Evolutionary conservation across 208 protist species (phyloP), one percentile per base, ranked within the genome.

Genomic region (Acanthamoeba quina): DNA sequence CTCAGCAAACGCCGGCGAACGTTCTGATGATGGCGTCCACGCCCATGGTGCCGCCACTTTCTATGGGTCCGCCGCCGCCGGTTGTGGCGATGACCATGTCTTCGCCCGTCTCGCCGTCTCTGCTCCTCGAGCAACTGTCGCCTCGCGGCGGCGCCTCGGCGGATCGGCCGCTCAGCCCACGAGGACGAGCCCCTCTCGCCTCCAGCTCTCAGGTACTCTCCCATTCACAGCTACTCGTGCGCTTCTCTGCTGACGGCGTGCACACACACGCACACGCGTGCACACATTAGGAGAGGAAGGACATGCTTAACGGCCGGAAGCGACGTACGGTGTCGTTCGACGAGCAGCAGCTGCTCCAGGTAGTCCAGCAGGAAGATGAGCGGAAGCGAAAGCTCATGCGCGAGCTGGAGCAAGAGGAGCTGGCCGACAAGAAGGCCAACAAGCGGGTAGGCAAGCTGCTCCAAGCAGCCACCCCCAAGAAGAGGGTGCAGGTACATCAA

Each of bases 321-420:
- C 72, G 72, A n/a, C 72, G 72, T 11, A 82, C 72, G 19, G 72
- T 82, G 24, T 82, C 72, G 34, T 82, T 82, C 52, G 72, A 82
- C 44, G 72, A 82, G 37, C 44, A 56, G 44, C 72, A 82, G 72
- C 72, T 82, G 41, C 72, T 82, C 17, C 72, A 82, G 44, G 44
- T 82, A 11, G 72, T 82, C 17, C 72, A 82, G 72, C 72, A 29
- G 19, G 72, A 82, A 26, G 72, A 82, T 3, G 72, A 82, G 44
- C 72, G 72, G 21, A 82, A 82, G 72, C 34, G 72, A 5, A 82
- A 72, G 64, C 64, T 82, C 72, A 19, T 82, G 72, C 72, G 72
- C 44, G 72, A 82, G 9, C 24, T 82, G 24, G 72, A 44, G 37
- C 44, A 54, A 9, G 72, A 82, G 72, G 72, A 82, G 26, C 26